Evolutionary conservation across 257 asterid species (phyloP).

Genomic region (Voacanga thouarsii): DNA sequence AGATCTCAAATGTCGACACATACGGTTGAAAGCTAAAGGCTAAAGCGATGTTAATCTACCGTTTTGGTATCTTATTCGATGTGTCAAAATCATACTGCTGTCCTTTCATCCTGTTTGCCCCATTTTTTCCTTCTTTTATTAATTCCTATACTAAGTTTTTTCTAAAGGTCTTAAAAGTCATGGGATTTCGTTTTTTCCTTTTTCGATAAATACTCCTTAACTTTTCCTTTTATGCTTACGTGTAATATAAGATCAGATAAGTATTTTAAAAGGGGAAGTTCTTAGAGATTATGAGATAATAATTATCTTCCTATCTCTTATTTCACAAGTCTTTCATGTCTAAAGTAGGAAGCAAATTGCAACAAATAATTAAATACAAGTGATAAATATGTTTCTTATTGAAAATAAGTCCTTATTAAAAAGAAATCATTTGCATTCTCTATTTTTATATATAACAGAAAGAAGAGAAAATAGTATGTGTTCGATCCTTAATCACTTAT

Average conservation of each 20-base stretch:
- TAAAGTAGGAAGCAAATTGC: too few relatives aligned
- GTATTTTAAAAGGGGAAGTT: neutral
- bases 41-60: neutral
- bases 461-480: too few relatives aligned
- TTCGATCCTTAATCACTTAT: too few relatives aligned
- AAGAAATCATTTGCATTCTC: too few relatives aligned
- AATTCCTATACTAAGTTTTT: neutral
- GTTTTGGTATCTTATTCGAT: neutral
- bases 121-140: neutral
- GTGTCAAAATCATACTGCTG: conserved; percentile 3
- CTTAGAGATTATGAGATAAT: neutral
- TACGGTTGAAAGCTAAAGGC: conserved; percentile 1
- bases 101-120: neutral
- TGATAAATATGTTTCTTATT: too few relatives aligned
- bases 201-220: neutral
- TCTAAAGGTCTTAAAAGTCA: neutral
- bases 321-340: too few relatives aligned
- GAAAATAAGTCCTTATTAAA: too few relatives aligned
- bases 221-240: too few relatives aligned
- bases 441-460: too few relatives aligned
- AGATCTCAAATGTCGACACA: neutral
- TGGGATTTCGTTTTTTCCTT: neutral
- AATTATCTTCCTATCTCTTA: too few relatives aligned
- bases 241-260: too few relatives aligned
- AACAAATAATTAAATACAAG: too few relatives aligned